Evolutionary conservation across 768 basidiomycete species (phyloP).

Genomic region (Gautieria morchelliformis): DNA sequence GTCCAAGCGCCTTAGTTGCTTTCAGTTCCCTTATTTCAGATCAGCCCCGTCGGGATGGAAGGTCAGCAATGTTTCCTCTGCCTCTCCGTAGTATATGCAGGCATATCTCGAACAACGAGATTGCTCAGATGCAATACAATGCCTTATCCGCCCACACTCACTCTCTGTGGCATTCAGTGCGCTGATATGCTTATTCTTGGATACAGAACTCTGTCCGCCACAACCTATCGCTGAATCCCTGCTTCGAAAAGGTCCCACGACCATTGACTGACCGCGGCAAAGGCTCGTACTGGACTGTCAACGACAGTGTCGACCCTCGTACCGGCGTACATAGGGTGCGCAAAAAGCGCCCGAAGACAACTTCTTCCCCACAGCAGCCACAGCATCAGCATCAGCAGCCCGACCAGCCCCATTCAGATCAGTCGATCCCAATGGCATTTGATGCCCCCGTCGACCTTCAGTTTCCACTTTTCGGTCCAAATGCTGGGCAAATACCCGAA

Average conservation of each 20-base stretch:
- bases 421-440: constrained; percentile 2
- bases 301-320: constrained; percentile 81
- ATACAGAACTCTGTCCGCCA: constrained; percentile 82
- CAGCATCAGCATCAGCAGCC: constrained; percentile 21
- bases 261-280: constrained; percentile 86
- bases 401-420: background rate
- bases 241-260: constrained; percentile 87
- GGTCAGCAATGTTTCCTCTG: constrained; percentile 35
- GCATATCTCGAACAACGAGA: too few species aligned
- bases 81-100: too few species aligned
- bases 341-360: constrained; percentile 67
- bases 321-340: constrained; percentile 84
- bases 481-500: background rate
- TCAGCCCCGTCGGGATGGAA: constrained; percentile 88
- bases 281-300: constrained; percentile 88
- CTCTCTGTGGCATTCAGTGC: constrained; percentile 1
- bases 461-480: constrained; percentile 2
- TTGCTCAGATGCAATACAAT: background rate
- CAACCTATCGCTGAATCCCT: constrained; percentile 83
- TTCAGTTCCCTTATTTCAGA: constrained; percentile 81
- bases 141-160: too few species aligned
- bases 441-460: constrained; percentile 2
- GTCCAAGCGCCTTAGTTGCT: constrained; percentile 4
- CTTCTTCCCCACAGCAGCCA: constrained; percentile 31
- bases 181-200: constrained; percentile 8